phyloP scores from a whole-genome alignment of 805 yeast genomes.

The Monosporozyma aquatica region DNA sequence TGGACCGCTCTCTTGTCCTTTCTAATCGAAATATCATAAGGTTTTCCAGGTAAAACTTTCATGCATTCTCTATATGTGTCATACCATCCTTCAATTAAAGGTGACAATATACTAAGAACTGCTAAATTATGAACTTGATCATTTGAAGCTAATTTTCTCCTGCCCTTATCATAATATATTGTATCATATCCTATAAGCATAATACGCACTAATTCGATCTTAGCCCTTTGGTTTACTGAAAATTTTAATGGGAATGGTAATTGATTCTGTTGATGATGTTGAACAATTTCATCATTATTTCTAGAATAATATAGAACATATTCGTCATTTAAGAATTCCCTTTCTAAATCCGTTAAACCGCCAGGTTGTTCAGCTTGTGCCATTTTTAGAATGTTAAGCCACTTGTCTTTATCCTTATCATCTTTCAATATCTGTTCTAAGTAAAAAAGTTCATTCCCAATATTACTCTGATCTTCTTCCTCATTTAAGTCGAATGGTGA shows the following conservation, averaged over 20 bases:
- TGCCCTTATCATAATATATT: constrained; percentile 59
- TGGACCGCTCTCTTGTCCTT: constrained; percentile 27
- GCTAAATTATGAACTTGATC: constrained; percentile 61
- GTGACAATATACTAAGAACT: constrained; percentile 61
- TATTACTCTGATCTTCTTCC: constrained; percentile 24
- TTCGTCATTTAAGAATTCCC: constrained; percentile 30
- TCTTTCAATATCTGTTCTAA: constrained; percentile 22
- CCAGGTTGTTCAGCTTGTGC: constrained; percentile 9
- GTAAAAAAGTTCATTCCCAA: constrained; percentile 28
- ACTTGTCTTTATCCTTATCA: constrained; percentile 19
- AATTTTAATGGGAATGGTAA: constrained; percentile 38
- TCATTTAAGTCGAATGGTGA: constrained; percentile 27
- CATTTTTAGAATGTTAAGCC: constrained; percentile 15
- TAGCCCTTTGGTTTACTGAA: constrained; percentile 59
- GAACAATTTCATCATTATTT: constrained; percentile 6
- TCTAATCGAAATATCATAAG: constrained; percentile 20
- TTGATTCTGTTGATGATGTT: constrained; percentile 4
- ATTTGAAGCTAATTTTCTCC: constrained; percentile 29
- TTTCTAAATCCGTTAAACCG: constrained; percentile 17
- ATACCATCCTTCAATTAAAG: constrained; percentile 74
- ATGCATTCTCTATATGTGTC: constrained; percentile 49
- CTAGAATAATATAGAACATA: constrained; percentile 22
- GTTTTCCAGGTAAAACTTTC: constrained; percentile 35
- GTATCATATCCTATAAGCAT: constrained; percentile 78
- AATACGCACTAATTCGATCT: constrained; percentile 68